These are phyloP conservation scores for Gynostemma pentaphyllum DNA, from an alignment of 306 rosid genomes.

Conservation along the genomic window DNA sequence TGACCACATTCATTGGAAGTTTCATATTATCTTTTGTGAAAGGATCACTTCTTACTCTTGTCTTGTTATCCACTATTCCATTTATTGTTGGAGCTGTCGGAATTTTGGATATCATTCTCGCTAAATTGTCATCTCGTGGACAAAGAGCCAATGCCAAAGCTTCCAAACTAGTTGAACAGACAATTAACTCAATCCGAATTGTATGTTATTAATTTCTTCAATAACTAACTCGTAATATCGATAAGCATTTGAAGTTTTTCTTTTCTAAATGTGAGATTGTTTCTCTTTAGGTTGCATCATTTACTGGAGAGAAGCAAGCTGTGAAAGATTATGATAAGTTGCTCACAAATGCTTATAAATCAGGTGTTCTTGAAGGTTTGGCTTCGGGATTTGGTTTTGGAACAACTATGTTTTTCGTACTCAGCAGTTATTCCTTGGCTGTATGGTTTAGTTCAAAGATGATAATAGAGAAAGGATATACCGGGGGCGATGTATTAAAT, in stretches of 20 bases:
- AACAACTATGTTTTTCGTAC: constrained; percentile 17
- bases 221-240: neutral
- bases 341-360: constrained; percentile 42
- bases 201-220: too few species aligned
- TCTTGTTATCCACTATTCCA: constrained; percentile 61
- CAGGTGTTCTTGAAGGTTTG: constrained; percentile 46
- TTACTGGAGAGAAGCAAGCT: constrained; percentile 81
- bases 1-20: constrained; percentile 58
- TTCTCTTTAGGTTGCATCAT: constrained; percentile 66
- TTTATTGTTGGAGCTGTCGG: constrained; percentile 42
- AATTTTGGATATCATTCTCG: constrained; percentile 31
- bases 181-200: constrained; percentile 68
- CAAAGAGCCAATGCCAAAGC: constrained; percentile 62
- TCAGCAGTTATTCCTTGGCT: constrained; percentile 49
- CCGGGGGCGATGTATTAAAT: constrained; percentile 57
- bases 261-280: too few species aligned
- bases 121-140: constrained; percentile 45
- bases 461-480: constrained; percentile 63
- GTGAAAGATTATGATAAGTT: constrained; percentile 43
- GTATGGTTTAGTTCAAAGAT: constrained; percentile 69
- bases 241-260: neutral
- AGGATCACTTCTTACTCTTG: constrained; percentile 73
- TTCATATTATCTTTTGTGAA: constrained; percentile 45
- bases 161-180: constrained; percentile 60
- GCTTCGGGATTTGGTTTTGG: constrained; percentile 66